Evolutionary conservation across 2,329 filamentous ascomycete genomes (phyloP), one percentile per base, ranked within the genome.

Genomic region (Colletotrichum tabaci): DNA sequence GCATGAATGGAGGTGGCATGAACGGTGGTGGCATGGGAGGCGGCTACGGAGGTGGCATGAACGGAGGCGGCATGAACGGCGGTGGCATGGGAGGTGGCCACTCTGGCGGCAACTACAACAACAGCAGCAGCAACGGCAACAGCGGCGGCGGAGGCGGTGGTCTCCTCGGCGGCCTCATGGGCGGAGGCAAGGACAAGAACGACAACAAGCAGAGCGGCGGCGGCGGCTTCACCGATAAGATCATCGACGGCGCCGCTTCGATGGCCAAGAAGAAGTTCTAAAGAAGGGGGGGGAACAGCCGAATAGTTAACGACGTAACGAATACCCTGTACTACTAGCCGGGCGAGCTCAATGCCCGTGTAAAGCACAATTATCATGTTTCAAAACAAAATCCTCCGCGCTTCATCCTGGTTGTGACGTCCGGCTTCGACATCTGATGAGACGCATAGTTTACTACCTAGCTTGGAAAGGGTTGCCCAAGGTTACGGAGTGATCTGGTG

Each of bases 201-300:
- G 47, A 68, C 35, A 55, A 71, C 52, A 52, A 72, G 46, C 44
- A 70, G n/a, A 60, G 53, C 13, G 58, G 70, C 18, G 62, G 52
- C 10, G 62, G 64, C 9, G 67, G 67, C 23, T 70, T 72, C 47
- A 61, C 66, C 49, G 66, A 71, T 44, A 72, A 71, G 66, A 18
- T 71, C 55, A 72, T 72, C 46, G 70, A 72, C 7, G 66, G 70
- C 15, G 70, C 61, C 16, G 66, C 70, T 9, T 38, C 52, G 49
- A 66, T 66, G 35, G 70, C 70, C 66, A 72, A 71, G 70, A 72
- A 72, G 66, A 69, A 72, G 26, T 71, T 61, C 30, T 72, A 57
- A 66, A 61, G 2, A 13, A 12, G 23, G 16, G 10, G 18, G 15
- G 8, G 12, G 12, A 9, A 3, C 6, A 57, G 13, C 7, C 2